Conservation (phyloP, 2,329 filamentous ascomycete genomes). For the Alternaria tenuissima region DNA sequence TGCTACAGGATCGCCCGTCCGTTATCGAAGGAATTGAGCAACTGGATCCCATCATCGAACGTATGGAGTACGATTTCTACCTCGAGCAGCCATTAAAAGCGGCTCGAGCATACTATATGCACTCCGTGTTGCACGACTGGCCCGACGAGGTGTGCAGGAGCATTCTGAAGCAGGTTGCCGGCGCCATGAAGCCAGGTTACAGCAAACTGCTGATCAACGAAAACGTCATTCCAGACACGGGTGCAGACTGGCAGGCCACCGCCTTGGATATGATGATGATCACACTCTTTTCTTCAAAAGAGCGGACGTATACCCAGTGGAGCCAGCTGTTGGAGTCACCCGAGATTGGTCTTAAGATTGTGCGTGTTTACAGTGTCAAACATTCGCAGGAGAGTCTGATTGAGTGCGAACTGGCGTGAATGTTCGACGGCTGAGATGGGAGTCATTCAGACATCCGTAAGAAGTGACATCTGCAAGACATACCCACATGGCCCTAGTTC, state of each 20-base stretch:
- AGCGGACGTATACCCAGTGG: neutral
- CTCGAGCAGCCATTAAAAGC: neutral
- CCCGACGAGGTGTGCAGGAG: neutral
- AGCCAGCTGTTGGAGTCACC: neutral
- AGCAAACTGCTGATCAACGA: neutral
- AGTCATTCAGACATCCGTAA: neutral
- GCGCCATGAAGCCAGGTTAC: neutral
- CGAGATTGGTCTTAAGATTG: neutral
- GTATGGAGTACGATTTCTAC: neutral
- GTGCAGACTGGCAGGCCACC: neutral
- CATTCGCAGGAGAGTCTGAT: neutral
- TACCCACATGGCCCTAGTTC: neutral
- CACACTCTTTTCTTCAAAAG: neutral
- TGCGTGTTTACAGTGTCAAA: neutral
- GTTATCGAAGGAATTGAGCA: neutral
- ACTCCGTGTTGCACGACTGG: slow-evolving; percentile 2
- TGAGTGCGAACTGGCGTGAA: neutral
- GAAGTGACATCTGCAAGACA: neutral
- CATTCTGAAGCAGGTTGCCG: neutral
- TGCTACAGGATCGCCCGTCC: neutral
- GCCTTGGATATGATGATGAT: slow-evolving; percentile 1
- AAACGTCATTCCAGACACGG: neutral
- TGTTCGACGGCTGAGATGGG: neutral
- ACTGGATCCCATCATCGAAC: neutral
- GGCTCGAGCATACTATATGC: neutral